Conservation (phyloP, 192 early-diverging fungal genomes). For the Coemansia reversa region DNA sequence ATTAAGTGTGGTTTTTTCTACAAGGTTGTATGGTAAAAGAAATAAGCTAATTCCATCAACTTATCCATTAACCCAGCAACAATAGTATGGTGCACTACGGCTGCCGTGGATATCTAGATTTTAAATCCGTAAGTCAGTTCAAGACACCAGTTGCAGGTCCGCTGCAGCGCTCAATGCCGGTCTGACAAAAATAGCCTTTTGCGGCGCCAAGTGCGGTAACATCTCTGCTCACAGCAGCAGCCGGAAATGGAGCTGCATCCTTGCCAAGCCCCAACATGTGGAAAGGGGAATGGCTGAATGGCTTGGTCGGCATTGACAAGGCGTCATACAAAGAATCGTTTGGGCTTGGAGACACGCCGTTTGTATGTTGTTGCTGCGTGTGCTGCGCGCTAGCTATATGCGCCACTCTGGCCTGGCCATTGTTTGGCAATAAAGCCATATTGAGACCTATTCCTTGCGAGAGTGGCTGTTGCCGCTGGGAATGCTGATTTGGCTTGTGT, state of each 20-base stretch:
- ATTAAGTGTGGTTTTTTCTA: not conserved
- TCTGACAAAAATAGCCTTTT: not conserved
- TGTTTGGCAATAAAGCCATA: not conserved
- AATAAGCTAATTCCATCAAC: not conserved
- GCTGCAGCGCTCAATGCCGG: not conserved
- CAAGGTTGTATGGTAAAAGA: not conserved
- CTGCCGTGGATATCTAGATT: not conserved
- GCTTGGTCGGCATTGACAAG: constrained; percentile 1
- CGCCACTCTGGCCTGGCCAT: constrained; percentile 19
- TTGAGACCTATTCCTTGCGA: not conserved
- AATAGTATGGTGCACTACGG: not conserved
- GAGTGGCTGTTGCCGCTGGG: not conserved
- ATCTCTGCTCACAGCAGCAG: not conserved
- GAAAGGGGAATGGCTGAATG: constrained; percentile 19
- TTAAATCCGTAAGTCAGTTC: not conserved
- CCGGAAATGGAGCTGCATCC: not conserved
- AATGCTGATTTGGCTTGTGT: constrained; percentile 1
- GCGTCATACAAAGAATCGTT: constrained; percentile 22
- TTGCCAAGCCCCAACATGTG: constrained; percentile 8
- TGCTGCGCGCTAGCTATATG: constrained; percentile 6
- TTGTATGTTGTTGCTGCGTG: constrained; percentile 6
- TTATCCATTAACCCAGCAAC: not conserved
- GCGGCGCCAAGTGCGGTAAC: not conserved
- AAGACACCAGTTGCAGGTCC: not conserved
- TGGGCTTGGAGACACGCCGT: constrained; percentile 24